Percentiles rank a stretch among this genome's conserved stretches.
Evolutionary conservation across 805 yeast genomes (phyloP).

Genomic region (Schizosaccharomyces japonicus): DNA sequence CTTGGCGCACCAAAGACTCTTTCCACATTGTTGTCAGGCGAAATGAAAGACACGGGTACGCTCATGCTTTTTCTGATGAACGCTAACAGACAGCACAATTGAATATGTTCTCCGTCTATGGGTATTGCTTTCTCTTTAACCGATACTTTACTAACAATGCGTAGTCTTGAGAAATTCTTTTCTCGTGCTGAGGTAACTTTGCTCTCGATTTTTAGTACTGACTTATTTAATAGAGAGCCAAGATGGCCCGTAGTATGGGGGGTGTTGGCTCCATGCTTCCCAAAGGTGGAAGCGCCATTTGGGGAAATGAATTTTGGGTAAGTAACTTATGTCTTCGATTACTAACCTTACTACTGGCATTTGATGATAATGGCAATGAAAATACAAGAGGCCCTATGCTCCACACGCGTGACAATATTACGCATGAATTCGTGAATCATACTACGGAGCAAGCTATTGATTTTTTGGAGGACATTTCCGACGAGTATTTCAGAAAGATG

Average conservation of each 20-base stretch:
- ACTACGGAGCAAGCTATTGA: conserved; percentile 3
- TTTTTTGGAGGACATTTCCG: background rate
- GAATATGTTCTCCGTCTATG: conserved; percentile 79
- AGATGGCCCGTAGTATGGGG: conserved; percentile 69
- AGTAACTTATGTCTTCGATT: conserved; percentile 26
- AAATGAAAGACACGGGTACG: conserved; percentile 70
- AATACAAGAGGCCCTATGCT: background rate
- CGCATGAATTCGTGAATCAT: conserved; percentile 6
- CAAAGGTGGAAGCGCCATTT: conserved; percentile 71
- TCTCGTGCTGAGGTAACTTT: conserved; percentile 37
- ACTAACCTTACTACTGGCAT: background rate
- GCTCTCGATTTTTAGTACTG: background rate
- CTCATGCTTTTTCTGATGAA: background rate
- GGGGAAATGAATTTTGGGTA: conserved; percentile 52
- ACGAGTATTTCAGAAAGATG: background rate
- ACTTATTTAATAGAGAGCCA: conserved; percentile 29
- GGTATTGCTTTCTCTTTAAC: conserved; percentile 15
- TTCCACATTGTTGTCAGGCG: conserved; percentile 83
- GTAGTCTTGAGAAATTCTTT: conserved; percentile 58
- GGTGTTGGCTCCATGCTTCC: conserved; percentile 91
- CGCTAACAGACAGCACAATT: conserved; percentile 35
- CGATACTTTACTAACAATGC: background rate
- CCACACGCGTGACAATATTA: background rate
- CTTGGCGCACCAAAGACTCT: conserved; percentile 88
- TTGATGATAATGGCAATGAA: background rate